Evolutionary conservation across 176 grass and related monocot species (phyloP), one percentile per base, ranked within the genome.

Genomic region (Paspalum vaginatum): DNA sequence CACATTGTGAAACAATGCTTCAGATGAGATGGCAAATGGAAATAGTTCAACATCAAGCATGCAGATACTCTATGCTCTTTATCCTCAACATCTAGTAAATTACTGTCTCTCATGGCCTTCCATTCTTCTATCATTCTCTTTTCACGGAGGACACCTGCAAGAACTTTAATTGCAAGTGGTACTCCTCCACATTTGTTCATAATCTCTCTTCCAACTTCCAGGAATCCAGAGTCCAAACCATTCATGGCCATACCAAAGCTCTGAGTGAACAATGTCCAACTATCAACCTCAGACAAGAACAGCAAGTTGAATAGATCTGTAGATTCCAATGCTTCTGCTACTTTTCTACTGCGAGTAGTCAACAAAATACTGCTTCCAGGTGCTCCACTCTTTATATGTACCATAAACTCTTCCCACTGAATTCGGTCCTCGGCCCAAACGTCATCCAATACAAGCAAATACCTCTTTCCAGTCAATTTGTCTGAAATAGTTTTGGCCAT

Each of bases 101-200:
- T 48, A n/a, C 18, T 70, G 7, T 84, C 82, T 70, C 74, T 77
- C 5, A 49, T 16, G 4, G 0, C 72, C 24, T 21, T 0, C 82
- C 82, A 85, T 39, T 37, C 73, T 55, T 15, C 74, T 53, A 76
- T 57, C 6, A 0, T n/a, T 17, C 24, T 0, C 40, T 69, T 60
- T 5, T 16, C 15, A 6, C 7, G 25, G 16, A 76, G 21, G 2
- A 16, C 44, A 78, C 72, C 54, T 11, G 72, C 82, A 3, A 85
- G 61, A 42, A 40, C 45, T 9, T 85, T 85, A 1, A 66, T 32
- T 0, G 73, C 82, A 20, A 85, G 21, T 0, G 82, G 82, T 11
- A 85, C 22, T 7, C 63, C 74, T 0, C 73, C 62, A 61, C 82
- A 78, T 18, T 70, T 85, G 4, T 48, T 49, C 14, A 85, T 5